Conservation (phyloP, 805 yeast species). For the Candida boleticola region DNA sequence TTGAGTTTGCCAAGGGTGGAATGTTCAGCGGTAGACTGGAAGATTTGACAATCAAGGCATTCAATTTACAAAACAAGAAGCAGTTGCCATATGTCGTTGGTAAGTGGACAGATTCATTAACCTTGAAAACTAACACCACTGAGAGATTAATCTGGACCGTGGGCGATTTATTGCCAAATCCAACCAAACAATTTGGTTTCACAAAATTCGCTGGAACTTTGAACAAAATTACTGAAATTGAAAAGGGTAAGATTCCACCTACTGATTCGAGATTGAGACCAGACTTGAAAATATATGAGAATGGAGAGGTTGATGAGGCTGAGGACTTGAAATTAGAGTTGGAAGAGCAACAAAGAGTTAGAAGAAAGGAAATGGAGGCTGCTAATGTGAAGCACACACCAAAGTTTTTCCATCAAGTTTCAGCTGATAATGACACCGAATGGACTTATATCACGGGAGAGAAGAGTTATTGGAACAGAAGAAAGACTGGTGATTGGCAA, state of each 20-base stretch:
- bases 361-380: constrained; percentile 60
- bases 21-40: constrained; percentile 86
- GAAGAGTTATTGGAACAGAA: constrained; percentile 74
- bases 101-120: constrained; percentile 77
- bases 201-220: constrained; percentile 78
- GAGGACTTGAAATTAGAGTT: constrained; percentile 64
- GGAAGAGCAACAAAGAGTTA: constrained; percentile 77
- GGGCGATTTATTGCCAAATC: constrained; percentile 59
- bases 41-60: constrained; percentile 48
- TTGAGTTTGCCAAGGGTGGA: constrained; percentile 77
- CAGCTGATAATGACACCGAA: constrained; percentile 33
- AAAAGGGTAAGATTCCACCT: constrained; percentile 63
- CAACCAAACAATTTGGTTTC: constrained; percentile 75
- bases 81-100: constrained; percentile 56
- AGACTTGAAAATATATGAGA: constrained; percentile 71
- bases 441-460: constrained; percentile 61
- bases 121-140: constrained; percentile 40
- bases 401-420: constrained; percentile 54
- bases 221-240: constrained; percentile 75
- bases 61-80: constrained; percentile 29
- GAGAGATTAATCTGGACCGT: constrained; percentile 64
- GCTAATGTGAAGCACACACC: constrained; percentile 51
- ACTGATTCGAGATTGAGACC: constrained; percentile 91
- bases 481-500: constrained; percentile 62
- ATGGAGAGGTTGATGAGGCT: constrained; percentile 67